Conservation (phyloP, 768 basidiomycete genomes). For the Tulasnella calospora region DNA sequence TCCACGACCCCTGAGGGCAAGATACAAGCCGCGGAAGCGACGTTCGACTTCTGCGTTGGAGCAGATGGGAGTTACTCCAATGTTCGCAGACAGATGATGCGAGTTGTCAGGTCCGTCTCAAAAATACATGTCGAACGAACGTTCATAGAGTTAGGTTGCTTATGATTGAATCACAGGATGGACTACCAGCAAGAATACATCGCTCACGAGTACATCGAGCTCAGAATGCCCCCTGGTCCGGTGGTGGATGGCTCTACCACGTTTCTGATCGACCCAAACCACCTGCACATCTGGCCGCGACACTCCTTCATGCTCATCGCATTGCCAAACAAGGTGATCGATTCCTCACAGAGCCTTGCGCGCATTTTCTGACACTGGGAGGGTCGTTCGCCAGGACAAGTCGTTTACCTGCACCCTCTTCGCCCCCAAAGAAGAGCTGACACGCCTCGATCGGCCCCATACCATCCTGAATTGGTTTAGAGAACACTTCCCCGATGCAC, state of each 20-base stretch:
- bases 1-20: conserved; percentile 39
- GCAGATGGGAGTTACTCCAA: conserved; percentile 93
- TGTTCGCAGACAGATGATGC: conserved; percentile 91
- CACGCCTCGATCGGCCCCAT: conserved; percentile 51
- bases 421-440: conserved; percentile 70
- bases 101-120: conserved; percentile 74
- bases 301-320: conserved; percentile 99
- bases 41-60: conserved; percentile 80
- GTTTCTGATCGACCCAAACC: conserved; percentile 86
- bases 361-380: conserved; percentile 33
- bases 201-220: conserved; percentile 91
- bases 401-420: conserved; percentile 97
- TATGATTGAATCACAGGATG: conserved; percentile 54
- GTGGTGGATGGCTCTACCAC: conserved; percentile 49
- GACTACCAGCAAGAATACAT: conserved; percentile 94
- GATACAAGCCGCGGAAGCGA: conserved; percentile 42
- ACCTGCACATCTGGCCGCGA: conserved; percentile 99
- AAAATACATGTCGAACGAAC: background rate
- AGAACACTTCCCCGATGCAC: conserved; percentile 81
- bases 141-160: background rate
- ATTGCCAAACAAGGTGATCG: conserved; percentile 84
- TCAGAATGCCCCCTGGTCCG: conserved; percentile 80
- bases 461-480: conserved; percentile 65
- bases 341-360: conserved; percentile 28
- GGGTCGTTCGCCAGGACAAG: conserved; percentile 62